Conservation (phyloP, 345 rosid genomes). For the Corymbia maculata region DNA sequence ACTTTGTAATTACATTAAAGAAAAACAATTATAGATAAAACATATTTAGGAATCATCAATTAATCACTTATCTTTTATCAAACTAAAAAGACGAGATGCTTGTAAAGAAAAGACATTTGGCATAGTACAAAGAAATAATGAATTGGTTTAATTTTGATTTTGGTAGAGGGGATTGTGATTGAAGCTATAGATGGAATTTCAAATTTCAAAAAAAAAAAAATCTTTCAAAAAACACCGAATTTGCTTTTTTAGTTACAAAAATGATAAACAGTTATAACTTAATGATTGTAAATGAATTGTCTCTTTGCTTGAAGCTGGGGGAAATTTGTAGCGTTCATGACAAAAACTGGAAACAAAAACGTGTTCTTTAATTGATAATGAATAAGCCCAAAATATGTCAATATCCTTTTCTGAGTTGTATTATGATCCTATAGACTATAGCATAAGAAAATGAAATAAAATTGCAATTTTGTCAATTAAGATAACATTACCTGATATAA, state of each 20-base stretch:
- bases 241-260: too few relatives aligned
- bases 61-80: not conserved
- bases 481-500: too few relatives aligned
- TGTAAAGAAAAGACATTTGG: not conserved
- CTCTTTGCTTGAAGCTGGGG: not conserved
- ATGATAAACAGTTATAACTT: not conserved
- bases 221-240: too few relatives aligned
- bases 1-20: not conserved
- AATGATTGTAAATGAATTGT: not conserved
- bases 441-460: not conserved
- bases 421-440: not conserved
- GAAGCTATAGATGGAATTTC: not conserved
- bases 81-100: not conserved
- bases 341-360: not conserved
- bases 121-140: not conserved
- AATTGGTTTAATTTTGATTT: not conserved
- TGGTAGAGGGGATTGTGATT: not conserved
- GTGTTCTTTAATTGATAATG: not conserved
- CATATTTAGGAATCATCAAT: not conserved
- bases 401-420: not conserved
- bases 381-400: too few relatives aligned
- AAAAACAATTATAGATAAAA: not conserved
- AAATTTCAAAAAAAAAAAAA: too few relatives aligned
- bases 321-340: too few relatives aligned
- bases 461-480: not conserved